Evolutionary conservation across 306 rosid genomes (phyloP), one percentile per base, ranked within the genome.

Genomic region (Corylus heterophylla): DNA sequence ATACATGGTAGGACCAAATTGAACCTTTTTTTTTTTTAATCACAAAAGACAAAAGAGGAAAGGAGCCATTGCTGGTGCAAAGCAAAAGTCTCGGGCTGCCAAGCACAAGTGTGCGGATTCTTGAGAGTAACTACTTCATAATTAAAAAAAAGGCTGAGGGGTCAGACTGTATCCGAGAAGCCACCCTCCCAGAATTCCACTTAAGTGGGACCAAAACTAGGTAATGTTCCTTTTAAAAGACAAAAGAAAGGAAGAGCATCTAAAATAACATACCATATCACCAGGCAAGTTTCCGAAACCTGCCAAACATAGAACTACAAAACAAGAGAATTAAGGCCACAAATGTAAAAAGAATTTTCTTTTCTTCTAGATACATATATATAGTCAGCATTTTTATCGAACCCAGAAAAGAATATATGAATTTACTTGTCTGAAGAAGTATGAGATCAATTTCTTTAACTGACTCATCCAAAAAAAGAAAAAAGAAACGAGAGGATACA

Each of bases 271-370:
- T 92, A 94, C 98, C 98, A 94, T 89, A 75, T 92, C 90, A 78
- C 98, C 97, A 50, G 98, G 98, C 51, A 94, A 89, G 85, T 94
- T 94, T 64, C 98, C 98, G 47, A 94, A 94, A 71, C 98, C 98
- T 47, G 97, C 97, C 88, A 94, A 81, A 85, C 97, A 91, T 62
- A 94, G 80, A 86, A 92, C 98, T 94, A 79, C 39, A 74, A 79
- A 66, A 73, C 77, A 48, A 71, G 76, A 63, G 79, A 64, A 85
- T 94, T 89, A 94, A 89, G 97, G 93, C 62, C 55, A 82, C 80
- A 84, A 74, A 79, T 61, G 76, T 50, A 78, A 69, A 62, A 44
- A 49, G 37, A 37, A 35, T 54, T 35, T 55, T 83, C 14, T 47
- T 47, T 70, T 76, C 54, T 56, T 29, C 68, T 51, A 62, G 35